Evolutionary conservation across 495 filamentous ascomycete species (phyloP).

Genomic region (Penicillium ochrochloron): DNA sequence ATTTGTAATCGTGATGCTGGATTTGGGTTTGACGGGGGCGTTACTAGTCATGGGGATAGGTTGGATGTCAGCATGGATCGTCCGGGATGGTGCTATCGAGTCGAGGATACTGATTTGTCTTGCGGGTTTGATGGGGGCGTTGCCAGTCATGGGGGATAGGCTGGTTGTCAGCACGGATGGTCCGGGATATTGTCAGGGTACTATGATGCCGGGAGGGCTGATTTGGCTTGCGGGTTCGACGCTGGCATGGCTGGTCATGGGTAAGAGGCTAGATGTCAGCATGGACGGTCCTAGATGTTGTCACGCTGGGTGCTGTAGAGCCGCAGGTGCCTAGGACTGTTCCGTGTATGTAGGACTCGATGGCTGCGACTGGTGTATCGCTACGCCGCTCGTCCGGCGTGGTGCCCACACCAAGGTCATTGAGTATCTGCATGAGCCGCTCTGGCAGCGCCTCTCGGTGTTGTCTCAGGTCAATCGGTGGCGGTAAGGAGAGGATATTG

Average conservation of each 20-base stretch:
- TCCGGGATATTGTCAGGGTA: not conserved
- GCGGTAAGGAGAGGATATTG: too few species aligned
- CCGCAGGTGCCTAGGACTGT: not conserved
- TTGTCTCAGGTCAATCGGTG: too few species aligned
- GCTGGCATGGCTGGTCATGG: not conserved
- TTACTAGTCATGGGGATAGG: not conserved
- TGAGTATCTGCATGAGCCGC: too few species aligned
- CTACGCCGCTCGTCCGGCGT: too few species aligned
- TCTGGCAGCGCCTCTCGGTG: too few species aligned
- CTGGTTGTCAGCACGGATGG: not conserved
- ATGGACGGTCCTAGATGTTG: not conserved
- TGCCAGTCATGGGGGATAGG: not conserved
- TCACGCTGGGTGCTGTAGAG: not conserved
- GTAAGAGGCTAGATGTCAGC: not conserved
- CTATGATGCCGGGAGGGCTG: not conserved
- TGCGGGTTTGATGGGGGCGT: not conserved
- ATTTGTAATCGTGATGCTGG: conserved; percentile 3
- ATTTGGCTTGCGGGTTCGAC: not conserved
- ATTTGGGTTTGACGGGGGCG: not conserved
- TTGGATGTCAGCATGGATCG: not conserved
- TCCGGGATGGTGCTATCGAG: not conserved
- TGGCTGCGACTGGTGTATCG: not conserved
- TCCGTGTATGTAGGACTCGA: not conserved
- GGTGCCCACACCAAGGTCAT: too few species aligned
- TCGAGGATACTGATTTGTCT: not conserved